Percentiles rank a stretch among this genome's conserved stretches.
Evolutionary conservation across 179 eudicot species (phyloP).

Genomic region (Patellifolia procumbens): DNA sequence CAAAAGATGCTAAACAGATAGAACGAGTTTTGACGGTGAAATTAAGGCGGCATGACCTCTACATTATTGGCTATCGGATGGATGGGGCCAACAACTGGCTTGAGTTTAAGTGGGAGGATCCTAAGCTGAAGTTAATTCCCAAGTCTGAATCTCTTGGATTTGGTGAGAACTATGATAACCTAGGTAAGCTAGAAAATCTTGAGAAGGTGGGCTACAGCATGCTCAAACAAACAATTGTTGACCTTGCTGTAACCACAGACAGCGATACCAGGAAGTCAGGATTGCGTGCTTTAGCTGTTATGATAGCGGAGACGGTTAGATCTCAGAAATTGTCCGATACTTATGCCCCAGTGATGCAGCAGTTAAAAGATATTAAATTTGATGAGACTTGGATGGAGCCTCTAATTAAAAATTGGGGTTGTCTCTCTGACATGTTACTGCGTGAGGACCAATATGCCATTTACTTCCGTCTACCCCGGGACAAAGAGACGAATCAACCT

Average conservation of each 20-base stretch:
- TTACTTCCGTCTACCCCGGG: no score
- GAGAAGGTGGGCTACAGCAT: slow-evolving; percentile 10
- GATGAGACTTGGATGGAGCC: slow-evolving; percentile 11
- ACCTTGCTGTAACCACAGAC: slow-evolving; percentile 7
- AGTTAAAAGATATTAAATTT: background rate
- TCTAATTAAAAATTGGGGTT: background rate
- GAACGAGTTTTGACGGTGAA: no score
- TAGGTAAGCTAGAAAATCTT: no score
- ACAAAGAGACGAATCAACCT: background rate
- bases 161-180: slow-evolving; percentile 17
- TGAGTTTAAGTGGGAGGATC: slow-evolving; percentile 9
- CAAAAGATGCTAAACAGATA: no score
- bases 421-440: slow-evolving; percentile 11
- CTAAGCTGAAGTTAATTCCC: background rate
- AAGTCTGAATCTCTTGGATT: slow-evolving; percentile 10
- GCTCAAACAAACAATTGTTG: background rate
- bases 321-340: slow-evolving; percentile 13
- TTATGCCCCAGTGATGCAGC: background rate
- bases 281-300: slow-evolving; percentile 14
- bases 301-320: slow-evolving; percentile 12
- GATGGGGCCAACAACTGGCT: slow-evolving; percentile 1
- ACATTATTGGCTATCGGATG: no score
- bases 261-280: background rate
- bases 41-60: no score
- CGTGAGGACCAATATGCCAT: no score